Base-by-base conservation (phyloP, 1,284 basidiomycete genomes). In the Phenoliferia sp. region DNA sequence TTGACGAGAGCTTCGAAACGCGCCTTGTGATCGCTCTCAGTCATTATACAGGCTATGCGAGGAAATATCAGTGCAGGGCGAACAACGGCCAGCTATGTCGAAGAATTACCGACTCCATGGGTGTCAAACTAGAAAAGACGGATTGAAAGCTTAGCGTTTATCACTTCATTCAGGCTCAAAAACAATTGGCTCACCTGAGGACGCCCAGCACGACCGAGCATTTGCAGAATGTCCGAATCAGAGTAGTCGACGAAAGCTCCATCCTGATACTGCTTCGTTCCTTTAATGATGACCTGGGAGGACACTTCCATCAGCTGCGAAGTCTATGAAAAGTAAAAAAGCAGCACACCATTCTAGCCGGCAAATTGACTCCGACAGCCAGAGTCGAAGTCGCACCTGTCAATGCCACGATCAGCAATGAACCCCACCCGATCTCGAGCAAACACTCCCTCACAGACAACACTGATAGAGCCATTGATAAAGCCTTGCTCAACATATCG, bases 341-440 rank as follows among this genome's bases (percentile, higher is more conserved):
- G n/a, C n/a, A n/a, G n/a, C 65, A 63, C 4, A 60, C 64, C 66
- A 71, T 71, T 19, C 69, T 61, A 0, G 79, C 79, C 1, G 79
- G 79, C 5, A 94, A 80, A 75, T 94, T 94, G 36, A 94, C 89
- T 0, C 92, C 92, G 50, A 92, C 90, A 3, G 92, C 92, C 48
- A 94, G 81, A 15, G 92, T 94, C 86, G 73, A 69, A 0, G 70
- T 71, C n/a, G 68, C 91, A 65, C 63, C 69, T 64, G 35, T 7
- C 50, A 19, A 34, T 31, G 33, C 19, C 17, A 7, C 1, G 6
- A 31, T 4, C 56, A 55, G 22, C 31, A 33, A 16, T n/a, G 33
- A 22, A 10, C 26, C 32, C 22, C 26, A 31, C 26, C 39, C 22
- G 39, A 44, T 44, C 39, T 17, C 15, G 22, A 26, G 88, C 90